phyloP scores from a whole-genome alignment of 441 rosid genomes.

The Bruguiera hainesii region DNA sequence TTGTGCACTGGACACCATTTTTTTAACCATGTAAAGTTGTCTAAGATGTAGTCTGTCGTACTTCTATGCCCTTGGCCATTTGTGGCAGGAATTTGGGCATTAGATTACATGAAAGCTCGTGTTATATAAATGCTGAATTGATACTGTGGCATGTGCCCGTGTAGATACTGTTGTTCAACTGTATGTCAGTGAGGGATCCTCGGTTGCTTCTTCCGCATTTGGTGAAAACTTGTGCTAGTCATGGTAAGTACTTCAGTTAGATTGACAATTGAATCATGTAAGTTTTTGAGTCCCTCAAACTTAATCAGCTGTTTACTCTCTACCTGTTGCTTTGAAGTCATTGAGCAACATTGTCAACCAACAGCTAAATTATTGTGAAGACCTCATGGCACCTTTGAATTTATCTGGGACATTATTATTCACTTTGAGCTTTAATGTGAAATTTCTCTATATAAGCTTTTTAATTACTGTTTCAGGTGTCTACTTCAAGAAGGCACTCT shows the following conservation, averaged over 20 bases:
- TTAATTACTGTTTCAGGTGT: slow-evolving; percentile 51
- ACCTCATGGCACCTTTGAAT: no score
- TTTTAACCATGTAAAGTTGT: not conserved
- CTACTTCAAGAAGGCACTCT: slow-evolving; percentile 79
- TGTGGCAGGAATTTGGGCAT: slow-evolving; percentile 5
- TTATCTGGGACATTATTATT: no score
- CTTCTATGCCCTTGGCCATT: slow-evolving; percentile 4
- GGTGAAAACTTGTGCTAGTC: slow-evolving; percentile 60
- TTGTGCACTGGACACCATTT: no score
- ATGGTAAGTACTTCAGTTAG: slow-evolving; percentile 44
- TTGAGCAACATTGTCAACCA: no score
- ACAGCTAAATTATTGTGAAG: no score
- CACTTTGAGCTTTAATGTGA: not conserved
- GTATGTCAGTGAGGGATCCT: slow-evolving; percentile 96
- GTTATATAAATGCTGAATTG: not conserved
- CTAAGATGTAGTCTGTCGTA: not conserved
- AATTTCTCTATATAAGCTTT: not conserved
- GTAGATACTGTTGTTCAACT: slow-evolving; percentile 83
- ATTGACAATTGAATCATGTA: not conserved
- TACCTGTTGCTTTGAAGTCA: no score
- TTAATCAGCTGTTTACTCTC: no score
- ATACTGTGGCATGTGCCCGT: not conserved
- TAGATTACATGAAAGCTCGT: slow-evolving; percentile 6
- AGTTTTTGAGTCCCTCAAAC: no score
- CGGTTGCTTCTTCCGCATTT: slow-evolving; percentile 75